Conservation (phyloP, 2,329 filamentous ascomycete species). For the Colletotrichum karsti region DNA sequence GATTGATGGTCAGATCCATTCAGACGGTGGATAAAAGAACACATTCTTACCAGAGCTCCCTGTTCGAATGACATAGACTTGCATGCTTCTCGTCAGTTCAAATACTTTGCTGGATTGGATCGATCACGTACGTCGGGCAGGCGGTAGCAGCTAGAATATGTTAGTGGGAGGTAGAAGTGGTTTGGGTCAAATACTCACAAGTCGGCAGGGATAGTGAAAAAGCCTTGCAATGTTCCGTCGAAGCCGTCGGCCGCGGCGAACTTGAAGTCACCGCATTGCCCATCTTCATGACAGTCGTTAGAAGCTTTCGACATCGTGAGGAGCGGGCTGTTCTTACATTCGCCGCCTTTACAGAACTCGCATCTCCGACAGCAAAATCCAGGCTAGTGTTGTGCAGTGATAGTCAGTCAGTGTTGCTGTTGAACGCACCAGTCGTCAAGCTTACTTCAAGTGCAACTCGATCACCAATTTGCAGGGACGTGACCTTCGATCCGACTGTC, state of each 20-base stretch:
- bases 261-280: not conserved
- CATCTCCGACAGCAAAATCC: not conserved
- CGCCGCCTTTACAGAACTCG: not conserved
- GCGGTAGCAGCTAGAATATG: not conserved
- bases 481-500: not conserved
- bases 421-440: not conserved
- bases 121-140: not conserved
- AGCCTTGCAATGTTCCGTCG: not conserved
- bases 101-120: not conserved
- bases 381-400: not conserved
- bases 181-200: not conserved
- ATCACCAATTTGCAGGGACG: not conserved
- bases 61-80: not conserved
- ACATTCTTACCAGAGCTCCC: not conserved
- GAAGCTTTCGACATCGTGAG: not conserved
- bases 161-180: not conserved
- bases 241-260: not conserved
- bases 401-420: not conserved
- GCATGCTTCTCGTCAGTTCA: not conserved
- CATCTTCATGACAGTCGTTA: not conserved
- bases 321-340: not conserved
- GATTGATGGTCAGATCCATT: not conserved
- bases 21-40: not conserved
- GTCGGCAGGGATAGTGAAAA: not conserved
- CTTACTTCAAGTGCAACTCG: not conserved